These are phyloP conservation scores for Heritiera fomes DNA, from an alignment of 345 rosid genomes.

Conservation along the genomic window DNA sequence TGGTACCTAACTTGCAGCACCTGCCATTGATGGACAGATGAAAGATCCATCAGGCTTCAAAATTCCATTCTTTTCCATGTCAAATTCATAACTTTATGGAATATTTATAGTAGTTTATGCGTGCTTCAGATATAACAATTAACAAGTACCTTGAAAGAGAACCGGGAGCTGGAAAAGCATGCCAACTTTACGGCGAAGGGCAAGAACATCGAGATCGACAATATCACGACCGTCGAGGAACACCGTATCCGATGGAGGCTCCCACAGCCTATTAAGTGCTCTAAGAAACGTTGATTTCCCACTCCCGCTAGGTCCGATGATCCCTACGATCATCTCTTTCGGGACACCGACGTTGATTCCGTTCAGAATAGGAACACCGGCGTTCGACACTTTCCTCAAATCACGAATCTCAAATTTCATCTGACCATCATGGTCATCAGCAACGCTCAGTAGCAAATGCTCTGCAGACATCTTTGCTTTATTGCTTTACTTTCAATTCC, in stretches of 20 bases:
- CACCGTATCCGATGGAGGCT: slow-evolving; percentile 65
- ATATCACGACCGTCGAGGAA: slow-evolving; percentile 75
- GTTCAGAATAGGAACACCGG: slow-evolving; percentile 51
- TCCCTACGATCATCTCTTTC: slow-evolving; percentile 63
- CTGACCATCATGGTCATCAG: not conserved
- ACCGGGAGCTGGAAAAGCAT: slow-evolving; percentile 96
- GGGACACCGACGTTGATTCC: slow-evolving; percentile 61
- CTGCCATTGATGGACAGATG: not conserved
- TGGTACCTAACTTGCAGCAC: not conserved
- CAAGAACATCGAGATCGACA: slow-evolving; percentile 57
- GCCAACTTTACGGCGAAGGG: slow-evolving; percentile 83
- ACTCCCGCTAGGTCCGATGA: slow-evolving; percentile 95
- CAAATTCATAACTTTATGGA: not conserved
- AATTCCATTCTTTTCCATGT: not conserved
- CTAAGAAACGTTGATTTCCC: slow-evolving; percentile 85
- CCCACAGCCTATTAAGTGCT: slow-evolving; percentile 88
- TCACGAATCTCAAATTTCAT: slow-evolving; percentile 52
- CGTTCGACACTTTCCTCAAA: slow-evolving; percentile 49
- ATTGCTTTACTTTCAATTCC: not conserved
- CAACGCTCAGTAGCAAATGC: slow-evolving; percentile 17
- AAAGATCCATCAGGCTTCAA: not conserved
- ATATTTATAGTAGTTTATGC: not conserved
- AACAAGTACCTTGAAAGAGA: slow-evolving; percentile 63
- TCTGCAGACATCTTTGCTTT: not conserved
- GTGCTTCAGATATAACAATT: no score